These are phyloP conservation scores for Plasmodium vivax DNA, from an alignment of 169 alveolate genomes.

Conservation along the genomic window DNA sequence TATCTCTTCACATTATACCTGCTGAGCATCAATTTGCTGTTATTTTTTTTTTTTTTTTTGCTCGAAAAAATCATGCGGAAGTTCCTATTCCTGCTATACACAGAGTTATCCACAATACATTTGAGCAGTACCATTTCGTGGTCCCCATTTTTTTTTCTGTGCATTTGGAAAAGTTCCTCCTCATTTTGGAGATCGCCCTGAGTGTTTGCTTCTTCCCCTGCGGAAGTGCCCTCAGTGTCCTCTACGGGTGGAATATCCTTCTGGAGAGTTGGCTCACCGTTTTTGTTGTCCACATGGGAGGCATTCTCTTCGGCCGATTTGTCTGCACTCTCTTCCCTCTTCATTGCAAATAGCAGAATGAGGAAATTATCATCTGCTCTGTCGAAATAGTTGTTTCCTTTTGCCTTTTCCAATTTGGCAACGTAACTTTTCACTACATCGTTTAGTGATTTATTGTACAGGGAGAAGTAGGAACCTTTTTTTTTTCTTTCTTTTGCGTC, in stretches of 20 bases:
- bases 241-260: neutral
- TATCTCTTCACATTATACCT: conserved; percentile 30
- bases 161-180: neutral
- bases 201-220: neutral
- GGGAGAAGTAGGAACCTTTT: neutral
- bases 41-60: conserved; percentile 67
- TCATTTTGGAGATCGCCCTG: neutral
- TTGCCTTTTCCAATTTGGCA: conserved; percentile 5
- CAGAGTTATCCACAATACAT: conserved; percentile 70
- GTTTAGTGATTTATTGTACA: conserved; percentile 10
- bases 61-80: conserved; percentile 74
- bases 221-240: neutral
- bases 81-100: conserved; percentile 69
- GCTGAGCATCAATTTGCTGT: conserved; percentile 49
- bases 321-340: conserved; percentile 2
- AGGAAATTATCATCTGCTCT: conserved; percentile 15
- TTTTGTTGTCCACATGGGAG: neutral
- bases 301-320: neutral
- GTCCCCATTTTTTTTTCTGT: neutral
- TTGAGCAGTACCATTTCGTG: conserved; percentile 6
- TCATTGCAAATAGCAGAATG: conserved; percentile 40
- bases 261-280: neutral
- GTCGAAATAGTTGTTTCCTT: neutral
- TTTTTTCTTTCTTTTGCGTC: neutral
- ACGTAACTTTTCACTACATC: conserved; percentile 38